phyloP scores from a whole-genome alignment of 805 yeast genomes.

The Komagataella ulmi region DNA sequence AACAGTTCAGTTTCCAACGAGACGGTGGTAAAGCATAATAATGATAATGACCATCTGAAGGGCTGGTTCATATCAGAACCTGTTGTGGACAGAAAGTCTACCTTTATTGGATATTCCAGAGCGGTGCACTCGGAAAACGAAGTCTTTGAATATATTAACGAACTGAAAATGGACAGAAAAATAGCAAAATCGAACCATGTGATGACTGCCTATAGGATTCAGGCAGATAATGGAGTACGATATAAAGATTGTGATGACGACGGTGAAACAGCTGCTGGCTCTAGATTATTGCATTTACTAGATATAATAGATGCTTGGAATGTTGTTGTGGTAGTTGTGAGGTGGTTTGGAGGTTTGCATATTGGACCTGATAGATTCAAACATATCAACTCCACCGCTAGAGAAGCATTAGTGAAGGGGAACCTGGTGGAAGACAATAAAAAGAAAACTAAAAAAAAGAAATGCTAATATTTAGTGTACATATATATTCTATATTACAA shows the following conservation, averaged over 20 bases:
- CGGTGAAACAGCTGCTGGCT: constrained; percentile 95
- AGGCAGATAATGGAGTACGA: constrained; percentile 35
- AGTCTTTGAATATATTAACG: constrained; percentile 37
- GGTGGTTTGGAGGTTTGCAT: constrained; percentile 92
- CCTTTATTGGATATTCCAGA: constrained; percentile 68
- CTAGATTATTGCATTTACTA: constrained; percentile 66
- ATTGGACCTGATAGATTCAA: constrained; percentile 91
- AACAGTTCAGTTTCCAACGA: constrained; percentile 1
- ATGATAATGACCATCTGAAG: constrained; percentile 38
- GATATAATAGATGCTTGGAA: constrained; percentile 62
- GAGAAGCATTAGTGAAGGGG: constrained; percentile 69
- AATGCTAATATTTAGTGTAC: constrained; percentile 3
- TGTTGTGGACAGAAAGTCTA: constrained; percentile 70
- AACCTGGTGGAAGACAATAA: constrained; percentile 25
- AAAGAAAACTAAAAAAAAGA: constrained; percentile 13
- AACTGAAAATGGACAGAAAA: constrained; percentile 49
- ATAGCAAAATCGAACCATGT: constrained; percentile 61
- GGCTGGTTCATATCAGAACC: constrained; percentile 77
- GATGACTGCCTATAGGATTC: constrained; percentile 81
- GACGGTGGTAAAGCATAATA: neutral
- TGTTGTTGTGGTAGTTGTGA: constrained; percentile 70
- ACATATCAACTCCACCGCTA: constrained; percentile 80
- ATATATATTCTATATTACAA: neutral
- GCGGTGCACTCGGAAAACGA: constrained; percentile 54
- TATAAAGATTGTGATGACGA: constrained; percentile 91